These are phyloP conservation scores for Rosa persica DNA, from an alignment of 306 rosid species.

Conservation along the genomic window DNA sequence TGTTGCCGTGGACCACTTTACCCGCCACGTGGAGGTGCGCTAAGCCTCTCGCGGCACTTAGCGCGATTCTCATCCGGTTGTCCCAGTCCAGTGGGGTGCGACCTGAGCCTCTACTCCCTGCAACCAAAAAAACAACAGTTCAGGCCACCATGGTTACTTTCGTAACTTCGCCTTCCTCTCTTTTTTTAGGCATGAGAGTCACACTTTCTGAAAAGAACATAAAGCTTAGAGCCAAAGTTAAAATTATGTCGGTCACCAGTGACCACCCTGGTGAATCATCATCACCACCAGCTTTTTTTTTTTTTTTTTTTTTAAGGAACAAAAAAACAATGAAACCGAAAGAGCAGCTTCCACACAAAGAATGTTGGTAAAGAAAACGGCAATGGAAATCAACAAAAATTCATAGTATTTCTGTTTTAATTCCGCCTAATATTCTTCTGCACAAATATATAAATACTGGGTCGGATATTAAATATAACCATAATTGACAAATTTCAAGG, in stretches of 20 bases:
- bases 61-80: conserved; percentile 75
- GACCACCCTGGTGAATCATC: conserved; percentile 25
- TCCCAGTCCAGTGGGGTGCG: conserved; percentile 97
- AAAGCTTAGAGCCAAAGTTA: not conserved
- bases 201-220: conserved; percentile 22
- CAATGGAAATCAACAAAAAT: not conserved
- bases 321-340: not conserved
- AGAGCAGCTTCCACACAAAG: conserved; percentile 16
- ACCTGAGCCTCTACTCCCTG: conserved; percentile 98
- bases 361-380: conserved; percentile 49
- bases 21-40: conserved; percentile 83
- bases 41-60: conserved; percentile 67
- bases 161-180: not conserved
- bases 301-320: not conserved
- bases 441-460: not conserved
- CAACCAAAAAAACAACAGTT: not conserved
- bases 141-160: not conserved
- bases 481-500: conserved; percentile 19
- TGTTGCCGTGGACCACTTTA: conserved; percentile 85
- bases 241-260: conserved; percentile 36
- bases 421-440: not conserved
- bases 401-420: not conserved
- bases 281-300: not conserved
- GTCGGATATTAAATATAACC: conserved; percentile 13
- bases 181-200: not conserved